These are phyloP conservation scores for Pythium rishiriense DNA, from an alignment of 352 stramenopile genomes.

Conservation along the genomic window DNA sequence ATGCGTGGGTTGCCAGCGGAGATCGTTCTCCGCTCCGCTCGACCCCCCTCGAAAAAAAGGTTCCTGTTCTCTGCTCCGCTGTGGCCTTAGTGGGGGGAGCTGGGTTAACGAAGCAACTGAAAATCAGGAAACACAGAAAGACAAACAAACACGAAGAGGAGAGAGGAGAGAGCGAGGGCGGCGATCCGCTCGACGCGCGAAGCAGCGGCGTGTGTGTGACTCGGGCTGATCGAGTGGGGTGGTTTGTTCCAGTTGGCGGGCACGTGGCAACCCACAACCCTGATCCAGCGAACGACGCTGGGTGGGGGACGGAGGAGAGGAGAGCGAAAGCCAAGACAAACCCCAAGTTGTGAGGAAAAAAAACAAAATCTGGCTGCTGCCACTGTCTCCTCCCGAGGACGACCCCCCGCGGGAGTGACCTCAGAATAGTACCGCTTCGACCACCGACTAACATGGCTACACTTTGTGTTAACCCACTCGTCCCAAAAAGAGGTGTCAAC, in stretches of 20 bases:
- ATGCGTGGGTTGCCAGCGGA: neutral
- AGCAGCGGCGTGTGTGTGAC: neutral
- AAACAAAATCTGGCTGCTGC: too few species aligned
- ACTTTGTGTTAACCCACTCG: too few species aligned
- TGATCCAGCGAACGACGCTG: neutral
- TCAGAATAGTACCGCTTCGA: conserved; percentile 1
- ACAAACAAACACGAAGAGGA: neutral
- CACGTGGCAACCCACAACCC: conserved; percentile 11
- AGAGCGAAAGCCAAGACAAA: conserved; percentile 7
- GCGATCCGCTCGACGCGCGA: too few species aligned
- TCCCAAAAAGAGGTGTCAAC: too few species aligned
- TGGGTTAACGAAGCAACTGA: neutral
- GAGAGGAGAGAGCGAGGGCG: neutral
- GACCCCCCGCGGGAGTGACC: conserved; percentile 1
- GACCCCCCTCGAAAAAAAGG: neutral
- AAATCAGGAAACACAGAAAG: neutral
- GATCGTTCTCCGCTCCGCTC: neutral
- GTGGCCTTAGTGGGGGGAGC: neutral
- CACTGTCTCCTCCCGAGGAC: too few species aligned
- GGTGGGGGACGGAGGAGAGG: neutral
- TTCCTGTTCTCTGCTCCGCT: too few species aligned
- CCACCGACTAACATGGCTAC: conserved; percentile 16
- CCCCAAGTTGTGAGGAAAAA: too few species aligned
- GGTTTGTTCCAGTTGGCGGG: neutral
- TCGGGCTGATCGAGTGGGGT: too few species aligned